phyloP scores from a whole-genome alignment of 1,284 basidiomycete species.

The Earliella scabrosa region DNA sequence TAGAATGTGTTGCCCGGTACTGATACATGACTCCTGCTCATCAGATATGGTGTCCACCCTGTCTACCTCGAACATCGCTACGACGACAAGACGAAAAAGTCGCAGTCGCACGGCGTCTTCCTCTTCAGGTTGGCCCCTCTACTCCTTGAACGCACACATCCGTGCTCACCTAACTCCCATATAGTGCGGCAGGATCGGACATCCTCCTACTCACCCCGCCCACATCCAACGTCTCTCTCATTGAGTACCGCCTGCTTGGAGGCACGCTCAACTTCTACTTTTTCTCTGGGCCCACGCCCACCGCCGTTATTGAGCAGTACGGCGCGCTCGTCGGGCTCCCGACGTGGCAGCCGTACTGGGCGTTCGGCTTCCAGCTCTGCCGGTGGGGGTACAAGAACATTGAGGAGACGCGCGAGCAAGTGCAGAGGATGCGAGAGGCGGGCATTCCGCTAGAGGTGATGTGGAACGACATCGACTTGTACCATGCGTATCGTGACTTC shows the following conservation, averaged over 20 bases:
- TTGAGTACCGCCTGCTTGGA: conserved; percentile 70
- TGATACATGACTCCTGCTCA: too few species aligned
- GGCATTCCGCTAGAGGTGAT: conserved; percentile 72
- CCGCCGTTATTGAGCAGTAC: conserved; percentile 70
- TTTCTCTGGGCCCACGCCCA: conserved; percentile 69
- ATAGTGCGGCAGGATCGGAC: conserved; percentile 60
- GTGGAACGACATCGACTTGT: conserved; percentile 83
- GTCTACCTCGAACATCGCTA: conserved; percentile 70
- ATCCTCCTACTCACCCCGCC: conserved; percentile 59
- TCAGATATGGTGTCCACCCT: conserved; percentile 76
- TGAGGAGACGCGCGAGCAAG: conserved; percentile 45
- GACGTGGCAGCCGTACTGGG: conserved; percentile 71
- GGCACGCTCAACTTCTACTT: conserved; percentile 69
- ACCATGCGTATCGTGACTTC: conserved; percentile 69
- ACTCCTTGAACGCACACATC: conserved; percentile 41
- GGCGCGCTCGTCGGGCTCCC: conserved; percentile 63
- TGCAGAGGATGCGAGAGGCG: conserved; percentile 62
- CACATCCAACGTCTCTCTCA: conserved; percentile 51
- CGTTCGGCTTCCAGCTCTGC: conserved; percentile 75
- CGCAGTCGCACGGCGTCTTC: conserved; percentile 73
- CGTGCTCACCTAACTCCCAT: too few species aligned
- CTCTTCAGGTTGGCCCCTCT: conserved; percentile 51
- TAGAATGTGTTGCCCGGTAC: too few species aligned
- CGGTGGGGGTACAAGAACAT: conserved; percentile 45
- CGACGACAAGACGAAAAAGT: conserved; percentile 48